phyloP scores from a whole-genome alignment of 1,284 basidiomycete species.

The Fomes fomentarius region DNA sequence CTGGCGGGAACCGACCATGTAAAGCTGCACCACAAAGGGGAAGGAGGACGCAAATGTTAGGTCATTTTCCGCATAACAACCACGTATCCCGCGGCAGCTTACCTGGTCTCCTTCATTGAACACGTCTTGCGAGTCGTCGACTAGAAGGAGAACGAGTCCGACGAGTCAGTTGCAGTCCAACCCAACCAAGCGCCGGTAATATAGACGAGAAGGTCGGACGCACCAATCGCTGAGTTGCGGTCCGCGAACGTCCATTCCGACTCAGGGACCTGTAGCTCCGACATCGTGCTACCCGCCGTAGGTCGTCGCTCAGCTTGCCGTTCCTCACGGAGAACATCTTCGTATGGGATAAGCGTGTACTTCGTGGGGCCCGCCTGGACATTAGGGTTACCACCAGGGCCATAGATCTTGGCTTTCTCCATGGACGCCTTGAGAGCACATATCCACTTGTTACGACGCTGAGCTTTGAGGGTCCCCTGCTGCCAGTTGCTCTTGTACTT shows the following conservation, averaged over 20 bases:
- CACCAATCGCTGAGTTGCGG: conserved; percentile 53
- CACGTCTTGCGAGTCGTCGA: conserved; percentile 52
- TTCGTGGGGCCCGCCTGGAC: conserved; percentile 58
- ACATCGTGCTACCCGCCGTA: conserved; percentile 7
- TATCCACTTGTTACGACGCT: conserved; percentile 90
- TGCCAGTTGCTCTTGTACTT: conserved; percentile 93
- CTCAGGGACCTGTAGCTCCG: conserved; percentile 29
- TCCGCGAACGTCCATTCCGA: conserved; percentile 56
- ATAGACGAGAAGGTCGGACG: conserved; percentile 29
- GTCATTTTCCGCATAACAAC: neutral
- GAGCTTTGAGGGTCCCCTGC: conserved; percentile 75
- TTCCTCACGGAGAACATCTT: conserved; percentile 51
- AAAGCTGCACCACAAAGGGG: conserved; percentile 8
- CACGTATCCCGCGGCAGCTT: conserved; percentile 17
- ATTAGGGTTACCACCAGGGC: conserved; percentile 74
- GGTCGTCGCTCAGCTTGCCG: conserved; percentile 32
- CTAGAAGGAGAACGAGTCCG: conserved; percentile 33
- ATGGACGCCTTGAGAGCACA: conserved; percentile 82
- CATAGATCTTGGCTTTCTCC: conserved; percentile 74
- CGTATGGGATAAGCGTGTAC: conserved; percentile 78
- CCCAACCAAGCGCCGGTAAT: too few relatives aligned
- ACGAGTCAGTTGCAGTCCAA: neutral
- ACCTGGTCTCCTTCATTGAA: conserved; percentile 57
- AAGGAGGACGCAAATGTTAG: neutral
- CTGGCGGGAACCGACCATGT: conserved; percentile 24